Conservation (phyloP, 2,329 filamentous ascomycete genomes). For the Colletotrichum plurivorum region DNA sequence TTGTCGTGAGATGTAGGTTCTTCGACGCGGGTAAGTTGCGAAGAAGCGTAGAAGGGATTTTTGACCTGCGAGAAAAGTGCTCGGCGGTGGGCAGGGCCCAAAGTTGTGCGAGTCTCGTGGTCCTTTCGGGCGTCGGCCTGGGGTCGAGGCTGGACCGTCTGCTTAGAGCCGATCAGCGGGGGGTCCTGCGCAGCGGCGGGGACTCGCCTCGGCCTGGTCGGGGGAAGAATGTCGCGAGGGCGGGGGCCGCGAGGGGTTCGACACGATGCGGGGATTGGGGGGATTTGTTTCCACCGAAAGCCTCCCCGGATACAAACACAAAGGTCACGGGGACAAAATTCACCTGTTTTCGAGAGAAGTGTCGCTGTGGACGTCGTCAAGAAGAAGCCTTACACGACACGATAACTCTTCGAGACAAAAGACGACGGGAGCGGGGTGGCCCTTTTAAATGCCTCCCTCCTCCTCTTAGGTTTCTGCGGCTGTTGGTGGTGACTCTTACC, state of each 20-base stretch:
- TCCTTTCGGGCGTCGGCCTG: conserved; percentile 23
- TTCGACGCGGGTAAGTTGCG: not conserved
- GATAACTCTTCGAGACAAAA: not conserved
- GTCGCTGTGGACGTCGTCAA: not conserved
- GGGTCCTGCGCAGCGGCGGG: conserved; percentile 1
- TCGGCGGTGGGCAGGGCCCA: conserved; percentile 28
- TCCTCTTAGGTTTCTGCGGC: not conserved
- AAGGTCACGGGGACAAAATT: not conserved
- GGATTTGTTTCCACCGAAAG: not conserved
- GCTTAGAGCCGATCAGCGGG: conserved; percentile 33
- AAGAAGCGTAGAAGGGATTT: conserved; percentile 16
- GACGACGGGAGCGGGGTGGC: too few species aligned
- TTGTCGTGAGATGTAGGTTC: too few species aligned
- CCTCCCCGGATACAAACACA: not conserved
- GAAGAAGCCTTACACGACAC: not conserved
- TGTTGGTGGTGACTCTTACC: not conserved
- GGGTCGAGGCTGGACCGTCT: conserved; percentile 24
- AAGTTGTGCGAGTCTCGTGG: conserved; percentile 20
- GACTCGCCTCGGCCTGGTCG: conserved; percentile 28
- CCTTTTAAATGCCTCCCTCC: too few species aligned
- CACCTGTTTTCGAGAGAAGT: conserved; percentile 18
- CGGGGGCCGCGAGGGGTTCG: conserved; percentile 35
- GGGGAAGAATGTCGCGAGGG: conserved; percentile 39
- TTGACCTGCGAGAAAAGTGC: conserved; percentile 20
- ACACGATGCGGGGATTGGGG: conserved; percentile 34